These are phyloP conservation scores for Colletotrichum zoysiae DNA, from an alignment of 2,329 filamentous ascomycete genomes.

Conservation along the genomic window DNA sequence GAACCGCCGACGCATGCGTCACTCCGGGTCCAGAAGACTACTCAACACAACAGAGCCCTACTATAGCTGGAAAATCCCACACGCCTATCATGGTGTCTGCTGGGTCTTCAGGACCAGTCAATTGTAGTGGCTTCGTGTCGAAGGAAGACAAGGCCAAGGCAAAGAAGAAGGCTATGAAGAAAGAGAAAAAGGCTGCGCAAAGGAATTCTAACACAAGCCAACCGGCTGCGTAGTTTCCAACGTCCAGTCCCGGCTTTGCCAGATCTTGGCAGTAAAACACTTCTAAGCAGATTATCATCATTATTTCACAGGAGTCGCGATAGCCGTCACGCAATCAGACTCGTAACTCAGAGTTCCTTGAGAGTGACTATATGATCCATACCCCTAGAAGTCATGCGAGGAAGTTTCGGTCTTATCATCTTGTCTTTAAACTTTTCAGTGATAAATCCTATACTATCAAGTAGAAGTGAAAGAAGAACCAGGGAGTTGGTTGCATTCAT, in stretches of 20 bases:
- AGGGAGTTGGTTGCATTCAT: neutral
- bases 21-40: too few species aligned
- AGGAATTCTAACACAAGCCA: neutral
- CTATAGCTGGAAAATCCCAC: neutral
- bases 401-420: neutral
- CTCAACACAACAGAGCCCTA: too few species aligned
- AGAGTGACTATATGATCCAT: neutral
- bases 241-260: rapidly evolving
- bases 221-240: neutral
- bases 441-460: too few species aligned
- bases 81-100: neutral
- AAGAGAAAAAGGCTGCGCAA: neutral
- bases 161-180: neutral
- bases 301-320: neutral
- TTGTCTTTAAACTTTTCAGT: neutral
- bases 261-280: neutral
- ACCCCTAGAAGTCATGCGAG: neutral
- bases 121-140: neutral
- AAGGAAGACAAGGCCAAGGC: neutral
- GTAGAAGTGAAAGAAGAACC: neutral
- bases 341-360: neutral
- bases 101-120: neutral
- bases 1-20: too few species aligned
- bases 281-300: neutral
- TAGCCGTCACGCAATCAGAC: neutral